A percentile compares a stretch with the other conserved stretches of the same genome.
Evolutionary conservation across 768 basidiomycete genomes (phyloP).

Genomic region (Epithele typhae): DNA sequence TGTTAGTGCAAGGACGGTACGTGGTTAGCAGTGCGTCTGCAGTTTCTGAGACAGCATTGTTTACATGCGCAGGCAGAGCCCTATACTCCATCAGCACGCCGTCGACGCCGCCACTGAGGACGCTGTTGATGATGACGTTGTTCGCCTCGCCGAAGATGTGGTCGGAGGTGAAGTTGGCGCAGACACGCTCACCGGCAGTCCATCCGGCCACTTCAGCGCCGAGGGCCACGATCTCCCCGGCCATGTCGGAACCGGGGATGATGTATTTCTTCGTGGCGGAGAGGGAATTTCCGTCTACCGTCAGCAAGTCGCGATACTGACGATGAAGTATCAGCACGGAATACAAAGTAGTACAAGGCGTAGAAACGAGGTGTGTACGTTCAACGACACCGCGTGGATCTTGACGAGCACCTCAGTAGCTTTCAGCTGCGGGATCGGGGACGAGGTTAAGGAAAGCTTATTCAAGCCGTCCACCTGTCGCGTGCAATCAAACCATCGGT

Average conservation of each 20-base stretch:
- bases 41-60: background rate
- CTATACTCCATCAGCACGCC: slow-evolving; percentile 54
- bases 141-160: slow-evolving; percentile 43
- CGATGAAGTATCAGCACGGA: too few species aligned
- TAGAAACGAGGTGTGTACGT: slow-evolving; percentile 21
- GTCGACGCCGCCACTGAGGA: slow-evolving; percentile 43
- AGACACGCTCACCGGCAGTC: slow-evolving; percentile 53
- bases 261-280: slow-evolving; percentile 28
- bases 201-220: slow-evolving; percentile 38
- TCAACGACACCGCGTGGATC: slow-evolving; percentile 52
- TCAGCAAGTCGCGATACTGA: slow-evolving; percentile 46
- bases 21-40: too few species aligned
- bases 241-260: slow-evolving; percentile 43
- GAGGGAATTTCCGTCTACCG: slow-evolving; percentile 39
- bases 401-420: slow-evolving; percentile 52
- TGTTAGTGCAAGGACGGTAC: background rate
- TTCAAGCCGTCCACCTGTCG: slow-evolving; percentile 24
- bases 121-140: slow-evolving; percentile 29
- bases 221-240: slow-evolving; percentile 53
- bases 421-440: slow-evolving; percentile 29
- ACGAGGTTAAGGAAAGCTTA: slow-evolving; percentile 26
- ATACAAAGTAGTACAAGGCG: too few species aligned
- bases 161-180: slow-evolving; percentile 46
- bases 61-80: slow-evolving; percentile 41
- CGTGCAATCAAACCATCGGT: too few species aligned